These are phyloP conservation scores for Eutrema yunnanense DNA, from an alignment of 345 rosid genomes.

Conservation along the genomic window DNA sequence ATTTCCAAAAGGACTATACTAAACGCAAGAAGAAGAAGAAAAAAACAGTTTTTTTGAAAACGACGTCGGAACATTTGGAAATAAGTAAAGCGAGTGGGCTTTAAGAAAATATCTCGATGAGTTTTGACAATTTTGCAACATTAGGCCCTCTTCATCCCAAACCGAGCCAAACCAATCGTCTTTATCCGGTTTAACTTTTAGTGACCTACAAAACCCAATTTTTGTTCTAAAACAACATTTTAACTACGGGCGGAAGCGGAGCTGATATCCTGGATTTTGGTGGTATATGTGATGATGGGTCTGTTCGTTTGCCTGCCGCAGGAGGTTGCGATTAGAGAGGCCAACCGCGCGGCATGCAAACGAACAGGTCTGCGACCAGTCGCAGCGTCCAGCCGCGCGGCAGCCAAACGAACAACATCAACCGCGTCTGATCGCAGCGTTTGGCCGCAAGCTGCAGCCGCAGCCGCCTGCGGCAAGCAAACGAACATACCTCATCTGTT, in stretches of 20 bases:
- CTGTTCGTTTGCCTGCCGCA: too few species aligned
- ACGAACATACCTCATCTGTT: too few species aligned
- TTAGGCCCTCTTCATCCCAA: not conserved
- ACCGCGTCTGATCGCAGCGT: too few species aligned
- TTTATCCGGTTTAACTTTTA: not conserved
- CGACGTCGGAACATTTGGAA: constrained; percentile 18
- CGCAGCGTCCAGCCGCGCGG: too few species aligned
- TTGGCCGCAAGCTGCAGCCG: too few species aligned
- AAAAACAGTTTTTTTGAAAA: not conserved
- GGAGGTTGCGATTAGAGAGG: too few species aligned
- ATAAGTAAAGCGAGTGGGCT: not conserved
- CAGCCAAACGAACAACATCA: too few species aligned
- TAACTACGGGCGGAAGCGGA: not conserved
- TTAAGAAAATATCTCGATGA: not conserved
- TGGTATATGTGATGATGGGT: too few species aligned
- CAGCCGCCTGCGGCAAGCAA: too few species aligned
- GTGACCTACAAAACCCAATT: not conserved
- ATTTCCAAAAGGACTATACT: constrained; percentile 2
- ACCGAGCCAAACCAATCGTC: not conserved
- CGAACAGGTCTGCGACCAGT: too few species aligned
- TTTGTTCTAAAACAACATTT: not conserved
- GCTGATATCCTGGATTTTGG: too few species aligned
- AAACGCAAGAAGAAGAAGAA: not conserved
- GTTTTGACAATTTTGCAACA: not conserved
- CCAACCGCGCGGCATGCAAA: too few species aligned